These are phyloP conservation scores for Aureobasidium sp. DNA, from an alignment of 2,329 filamentous ascomycete genomes.

Conservation along the genomic window DNA sequence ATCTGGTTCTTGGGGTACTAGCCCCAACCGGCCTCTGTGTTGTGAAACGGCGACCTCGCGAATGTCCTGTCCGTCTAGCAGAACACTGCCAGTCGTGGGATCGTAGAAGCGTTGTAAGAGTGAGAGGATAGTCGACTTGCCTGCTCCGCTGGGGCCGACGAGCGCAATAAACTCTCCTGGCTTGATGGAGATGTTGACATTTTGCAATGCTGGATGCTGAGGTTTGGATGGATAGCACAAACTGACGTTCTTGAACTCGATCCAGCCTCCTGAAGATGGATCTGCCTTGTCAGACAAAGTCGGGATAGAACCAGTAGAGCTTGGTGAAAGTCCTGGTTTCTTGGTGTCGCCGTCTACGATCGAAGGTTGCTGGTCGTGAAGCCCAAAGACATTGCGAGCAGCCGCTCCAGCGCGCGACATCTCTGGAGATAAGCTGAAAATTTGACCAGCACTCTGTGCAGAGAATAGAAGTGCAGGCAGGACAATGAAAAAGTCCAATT, in stretches of 20 bases:
- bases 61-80: slow-evolving; percentile 38
- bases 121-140: slow-evolving; percentile 40
- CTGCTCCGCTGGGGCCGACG: slow-evolving; percentile 40
- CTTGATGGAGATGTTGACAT: slow-evolving; percentile 42
- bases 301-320: background rate
- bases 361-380: slow-evolving; percentile 35
- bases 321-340: background rate
- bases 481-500: slow-evolving; percentile 40
- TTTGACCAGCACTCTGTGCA: slow-evolving; percentile 40
- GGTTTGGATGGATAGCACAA: slow-evolving; percentile 33
- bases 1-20: slow-evolving; percentile 41
- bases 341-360: slow-evolving; percentile 27
- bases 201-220: slow-evolving; percentile 36
- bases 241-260: slow-evolving; percentile 32
- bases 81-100: slow-evolving; percentile 32
- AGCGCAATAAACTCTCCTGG: slow-evolving; percentile 48
- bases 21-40: slow-evolving; percentile 34
- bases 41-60: slow-evolving; percentile 30
- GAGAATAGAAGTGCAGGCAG: slow-evolving; percentile 41
- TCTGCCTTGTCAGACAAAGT: background rate
- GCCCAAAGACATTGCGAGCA: slow-evolving; percentile 37
- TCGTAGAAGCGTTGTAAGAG: slow-evolving; percentile 43
- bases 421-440: slow-evolving; percentile 41
- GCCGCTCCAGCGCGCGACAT: slow-evolving; percentile 39
- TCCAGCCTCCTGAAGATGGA: slow-evolving; percentile 15